Conservation (phyloP, 805 yeast genomes). For the Danielia reshetovae region DNA sequence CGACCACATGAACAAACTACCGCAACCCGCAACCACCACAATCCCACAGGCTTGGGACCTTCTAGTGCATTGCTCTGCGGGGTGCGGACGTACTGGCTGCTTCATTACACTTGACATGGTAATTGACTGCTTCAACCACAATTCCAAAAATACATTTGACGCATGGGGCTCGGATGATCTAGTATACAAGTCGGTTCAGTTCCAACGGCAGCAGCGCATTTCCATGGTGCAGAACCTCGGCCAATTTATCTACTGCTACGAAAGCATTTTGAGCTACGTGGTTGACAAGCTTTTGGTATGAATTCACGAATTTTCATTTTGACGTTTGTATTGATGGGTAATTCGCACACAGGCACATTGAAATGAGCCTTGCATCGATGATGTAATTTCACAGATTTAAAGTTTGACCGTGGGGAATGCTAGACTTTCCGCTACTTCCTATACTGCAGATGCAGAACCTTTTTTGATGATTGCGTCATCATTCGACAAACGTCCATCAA, state of each 20-base stretch:
- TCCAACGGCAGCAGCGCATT: slow-evolving; percentile 67
- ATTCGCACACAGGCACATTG: background rate
- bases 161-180: slow-evolving; percentile 45
- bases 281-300: slow-evolving; percentile 5
- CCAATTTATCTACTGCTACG: slow-evolving; percentile 74
- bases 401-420: too few relatives aligned
- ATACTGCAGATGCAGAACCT: too few relatives aligned
- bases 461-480: too few relatives aligned
- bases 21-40: background rate
- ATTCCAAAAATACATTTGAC: slow-evolving; percentile 23
- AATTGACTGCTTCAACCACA: slow-evolving; percentile 22
- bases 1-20: slow-evolving; percentile 16
- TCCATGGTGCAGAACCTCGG: slow-evolving; percentile 83
- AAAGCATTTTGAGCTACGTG: slow-evolving; percentile 26
- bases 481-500: too few relatives aligned
- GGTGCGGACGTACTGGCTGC: slow-evolving; percentile 57
- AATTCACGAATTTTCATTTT: background rate
- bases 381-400: background rate
- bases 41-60: slow-evolving; percentile 14
- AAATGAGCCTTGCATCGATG: background rate
- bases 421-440: too few relatives aligned
- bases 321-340: background rate
- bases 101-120: slow-evolving; percentile 45
- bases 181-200: slow-evolving; percentile 58
- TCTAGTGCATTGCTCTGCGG: slow-evolving; percentile 56